These are phyloP conservation scores for Podospora pseudopauciseta DNA, from an alignment of 495 filamentous ascomycete genomes.

Conservation along the genomic window DNA sequence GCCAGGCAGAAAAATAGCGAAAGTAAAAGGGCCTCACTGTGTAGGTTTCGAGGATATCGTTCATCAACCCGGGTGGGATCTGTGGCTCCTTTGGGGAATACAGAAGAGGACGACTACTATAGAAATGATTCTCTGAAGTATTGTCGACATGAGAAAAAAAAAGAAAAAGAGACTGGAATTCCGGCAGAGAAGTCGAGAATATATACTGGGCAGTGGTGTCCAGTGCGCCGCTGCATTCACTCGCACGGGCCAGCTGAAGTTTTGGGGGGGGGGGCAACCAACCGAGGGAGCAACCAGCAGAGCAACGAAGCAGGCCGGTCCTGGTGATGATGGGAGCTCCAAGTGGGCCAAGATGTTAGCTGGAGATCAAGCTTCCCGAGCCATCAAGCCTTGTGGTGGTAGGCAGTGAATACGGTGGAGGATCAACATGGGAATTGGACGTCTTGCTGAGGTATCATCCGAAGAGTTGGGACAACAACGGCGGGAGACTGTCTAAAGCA, in stretches of 20 bases:
- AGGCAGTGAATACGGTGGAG: no score
- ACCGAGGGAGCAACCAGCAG: no score
- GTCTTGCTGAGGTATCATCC: not conserved
- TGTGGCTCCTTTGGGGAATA: slow-evolving; percentile 68
- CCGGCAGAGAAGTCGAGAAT: not conserved
- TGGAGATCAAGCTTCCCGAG: no score
- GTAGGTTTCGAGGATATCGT: slow-evolving; percentile 55
- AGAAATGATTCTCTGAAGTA: slow-evolving; percentile 84
- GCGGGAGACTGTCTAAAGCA: not conserved
- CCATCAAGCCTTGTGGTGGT: no score
- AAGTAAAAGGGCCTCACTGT: slow-evolving; percentile 50
- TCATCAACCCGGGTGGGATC: slow-evolving; percentile 63
- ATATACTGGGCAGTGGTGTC: slow-evolving; percentile 1
- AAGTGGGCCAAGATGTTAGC: no score
- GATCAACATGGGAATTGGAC: not conserved
- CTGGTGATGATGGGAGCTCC: no score
- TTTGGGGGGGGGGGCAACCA: no score
- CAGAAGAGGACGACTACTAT: slow-evolving; percentile 79
- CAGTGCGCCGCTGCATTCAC: slow-evolving; percentile 16
- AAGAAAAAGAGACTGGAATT: slow-evolving; percentile 15
- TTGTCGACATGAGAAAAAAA: slow-evolving; percentile 44
- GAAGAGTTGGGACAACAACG: not conserved
- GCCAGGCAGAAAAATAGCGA: slow-evolving; percentile 43
- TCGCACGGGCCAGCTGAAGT: slow-evolving; percentile 10
- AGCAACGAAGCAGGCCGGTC: no score